These are phyloP conservation scores for Sanghuangporus weigelae DNA, from an alignment of 1,284 basidiomycete genomes.

Conservation along the genomic window DNA sequence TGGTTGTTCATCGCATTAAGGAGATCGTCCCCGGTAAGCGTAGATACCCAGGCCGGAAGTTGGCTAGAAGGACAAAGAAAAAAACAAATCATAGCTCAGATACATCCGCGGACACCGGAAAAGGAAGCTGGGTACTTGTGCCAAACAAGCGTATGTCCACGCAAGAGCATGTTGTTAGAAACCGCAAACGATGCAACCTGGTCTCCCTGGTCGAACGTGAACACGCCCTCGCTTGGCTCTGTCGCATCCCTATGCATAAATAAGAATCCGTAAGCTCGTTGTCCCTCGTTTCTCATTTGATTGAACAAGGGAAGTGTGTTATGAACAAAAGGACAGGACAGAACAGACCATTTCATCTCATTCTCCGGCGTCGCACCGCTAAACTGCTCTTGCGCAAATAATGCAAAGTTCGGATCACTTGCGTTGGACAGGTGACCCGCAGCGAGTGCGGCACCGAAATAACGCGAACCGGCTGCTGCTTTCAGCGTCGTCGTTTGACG, in stretches of 20 bases:
- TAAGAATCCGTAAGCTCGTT: background rate
- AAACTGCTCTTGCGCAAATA: constrained; percentile 13
- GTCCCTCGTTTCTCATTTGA: background rate
- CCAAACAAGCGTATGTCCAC: constrained; percentile 54
- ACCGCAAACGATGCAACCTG: constrained; percentile 42
- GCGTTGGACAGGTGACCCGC: constrained; percentile 10
- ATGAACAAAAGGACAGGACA: background rate
- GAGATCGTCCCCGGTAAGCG: constrained; percentile 5
- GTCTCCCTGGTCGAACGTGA: constrained; percentile 44
- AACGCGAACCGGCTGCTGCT: constrained; percentile 13
- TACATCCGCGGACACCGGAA: constrained; percentile 36
- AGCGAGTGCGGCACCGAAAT: constrained; percentile 17
- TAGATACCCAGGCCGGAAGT: constrained; percentile 33
- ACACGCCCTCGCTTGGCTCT: constrained; percentile 43
- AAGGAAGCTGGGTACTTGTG: constrained; percentile 43
- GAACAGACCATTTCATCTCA: constrained; percentile 17
- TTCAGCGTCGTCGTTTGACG: constrained; percentile 11
- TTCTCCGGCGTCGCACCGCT: constrained; percentile 19
- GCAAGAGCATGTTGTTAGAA: constrained; percentile 36
- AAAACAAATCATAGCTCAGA: constrained; percentile 25
- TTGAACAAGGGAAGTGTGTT: background rate
- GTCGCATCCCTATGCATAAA: constrained; percentile 36
- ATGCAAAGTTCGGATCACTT: constrained; percentile 11
- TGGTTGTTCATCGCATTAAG: constrained; percentile 10
- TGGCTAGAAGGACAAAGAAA: constrained; percentile 33